phyloP scores from a whole-genome alignment of 1,284 basidiomycete species.

The Ceratobasidium sp. region DNA sequence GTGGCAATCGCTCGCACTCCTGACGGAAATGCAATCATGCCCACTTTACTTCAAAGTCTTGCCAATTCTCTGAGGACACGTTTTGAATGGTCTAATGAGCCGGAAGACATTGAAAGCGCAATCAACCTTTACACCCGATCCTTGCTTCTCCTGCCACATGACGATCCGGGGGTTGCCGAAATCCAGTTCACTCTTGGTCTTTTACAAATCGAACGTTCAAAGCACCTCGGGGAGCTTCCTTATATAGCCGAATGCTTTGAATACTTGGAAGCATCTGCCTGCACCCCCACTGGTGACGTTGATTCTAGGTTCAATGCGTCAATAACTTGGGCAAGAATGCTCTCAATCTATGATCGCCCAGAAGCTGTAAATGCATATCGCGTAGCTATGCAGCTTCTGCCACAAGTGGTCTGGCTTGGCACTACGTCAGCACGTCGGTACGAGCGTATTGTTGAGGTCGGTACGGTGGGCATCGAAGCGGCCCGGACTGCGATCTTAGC shows the following conservation, averaged over 20 bases:
- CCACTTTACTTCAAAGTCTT: not conserved
- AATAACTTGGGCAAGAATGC: not conserved
- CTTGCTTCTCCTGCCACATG: not conserved
- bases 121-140: not conserved
- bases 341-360: not conserved
- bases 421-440: not conserved
- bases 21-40: not conserved
- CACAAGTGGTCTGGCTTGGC: not conserved
- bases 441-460: not conserved
- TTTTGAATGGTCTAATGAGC: not conserved
- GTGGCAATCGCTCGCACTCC: not conserved
- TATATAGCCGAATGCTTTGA: too few species aligned
- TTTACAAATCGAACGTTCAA: too few species aligned
- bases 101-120: not conserved
- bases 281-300: too few species aligned
- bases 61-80: not conserved
- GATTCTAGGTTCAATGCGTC: constrained; percentile 9
- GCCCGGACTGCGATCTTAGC: not conserved
- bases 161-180: not conserved
- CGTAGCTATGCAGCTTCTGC: not conserved
- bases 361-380: not conserved
- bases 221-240: too few species aligned
- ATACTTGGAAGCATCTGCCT: too few species aligned
- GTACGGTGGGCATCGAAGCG: not conserved
- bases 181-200: too few species aligned